Evolutionary conservation across 495 filamentous ascomycete species (phyloP).

Genomic region (Pyrenula massariospora): DNA sequence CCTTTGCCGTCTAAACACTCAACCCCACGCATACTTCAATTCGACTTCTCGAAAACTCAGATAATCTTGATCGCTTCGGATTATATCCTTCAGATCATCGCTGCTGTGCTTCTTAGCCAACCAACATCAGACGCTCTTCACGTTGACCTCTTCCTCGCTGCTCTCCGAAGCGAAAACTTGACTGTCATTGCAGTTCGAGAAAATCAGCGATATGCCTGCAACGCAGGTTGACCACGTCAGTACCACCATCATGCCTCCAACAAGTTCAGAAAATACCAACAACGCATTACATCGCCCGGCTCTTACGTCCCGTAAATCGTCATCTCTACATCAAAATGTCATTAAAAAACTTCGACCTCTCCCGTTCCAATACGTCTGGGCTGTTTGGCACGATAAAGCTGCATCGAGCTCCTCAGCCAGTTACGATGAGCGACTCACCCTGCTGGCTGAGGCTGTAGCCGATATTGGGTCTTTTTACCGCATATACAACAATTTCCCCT

Average conservation of each 20-base stretch:
- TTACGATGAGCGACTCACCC: slow-evolving; percentile 56
- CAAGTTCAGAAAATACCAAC: slow-evolving; percentile 2
- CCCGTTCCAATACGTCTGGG: slow-evolving; percentile 42
- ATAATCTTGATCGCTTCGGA: no score
- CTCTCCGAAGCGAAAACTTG: no score
- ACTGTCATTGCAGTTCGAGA: no score
- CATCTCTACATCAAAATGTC: slow-evolving; percentile 21
- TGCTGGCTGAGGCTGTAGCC: slow-evolving; percentile 56
- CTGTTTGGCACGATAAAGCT: slow-evolving; percentile 47
- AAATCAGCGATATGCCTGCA: no score
- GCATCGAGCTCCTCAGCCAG: slow-evolving; percentile 13
- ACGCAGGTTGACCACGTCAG: neutral
- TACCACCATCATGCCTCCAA: neutral
- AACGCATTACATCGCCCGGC: slow-evolving; percentile 3
- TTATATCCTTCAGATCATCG: no score
- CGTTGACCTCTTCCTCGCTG: no score
- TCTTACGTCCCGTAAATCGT: slow-evolving; percentile 13
- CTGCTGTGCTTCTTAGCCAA: no score
- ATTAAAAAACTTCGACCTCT: slow-evolving; percentile 37
- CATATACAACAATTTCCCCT: slow-evolving; percentile 78
- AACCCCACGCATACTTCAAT: no score
- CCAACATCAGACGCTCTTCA: no score
- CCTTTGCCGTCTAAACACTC: no score
- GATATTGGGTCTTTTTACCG: slow-evolving; percentile 78
- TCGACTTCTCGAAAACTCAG: no score